Evolutionary conservation across 164 flowering plant genomes (phyloP), one percentile per base, ranked within the genome.

Genomic region (Berberis vulgaris): DNA sequence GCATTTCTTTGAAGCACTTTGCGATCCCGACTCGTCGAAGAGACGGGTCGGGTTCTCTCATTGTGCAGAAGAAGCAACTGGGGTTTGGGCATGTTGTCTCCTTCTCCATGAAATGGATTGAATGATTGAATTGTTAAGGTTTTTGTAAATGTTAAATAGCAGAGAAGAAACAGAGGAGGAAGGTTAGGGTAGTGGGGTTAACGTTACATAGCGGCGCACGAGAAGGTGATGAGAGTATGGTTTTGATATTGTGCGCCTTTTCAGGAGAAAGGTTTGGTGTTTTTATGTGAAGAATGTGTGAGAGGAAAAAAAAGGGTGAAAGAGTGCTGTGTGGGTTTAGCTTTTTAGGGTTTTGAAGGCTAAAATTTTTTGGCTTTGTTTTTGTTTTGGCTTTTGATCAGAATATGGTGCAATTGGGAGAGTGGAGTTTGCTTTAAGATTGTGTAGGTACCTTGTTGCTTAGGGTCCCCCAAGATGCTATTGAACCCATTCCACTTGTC

Each of bases 1-100:
- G 82, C 46, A 87, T 71, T 54, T 82, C 77, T 55, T 62, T 72
- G 76, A 91, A 84, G 71, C 79, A 82, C 7, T 73, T 73, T 54
- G 73, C 59, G 3, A 89, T 59, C 38, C 74, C 64, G 0, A 78
- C 69, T 75, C 73, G 75, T 64, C 89, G 75, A 12, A 65, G 46
- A 12, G 73, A 60, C 49, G 81, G 68, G 66, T 84, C 72, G 59
- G 74, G 61, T 45, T 91, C 90, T 62, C 79, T 72, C 87, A 87
- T 79, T 72, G 69, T 62, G 72, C 97, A 86, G 71, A 88, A 91
- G 84, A 91, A 86, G 63, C 97, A 91, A 45, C 49, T 52, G 0
- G 78, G 77, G 8, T 72, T 76, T 11, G 67, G 42, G 69, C 86
- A 83, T 3, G 66, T 13, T 49, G 55, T 66, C 9, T 41, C 43